Conservation (phyloP, 371 early-diverging fungal species). For the Choanephora cucurbitarum region DNA sequence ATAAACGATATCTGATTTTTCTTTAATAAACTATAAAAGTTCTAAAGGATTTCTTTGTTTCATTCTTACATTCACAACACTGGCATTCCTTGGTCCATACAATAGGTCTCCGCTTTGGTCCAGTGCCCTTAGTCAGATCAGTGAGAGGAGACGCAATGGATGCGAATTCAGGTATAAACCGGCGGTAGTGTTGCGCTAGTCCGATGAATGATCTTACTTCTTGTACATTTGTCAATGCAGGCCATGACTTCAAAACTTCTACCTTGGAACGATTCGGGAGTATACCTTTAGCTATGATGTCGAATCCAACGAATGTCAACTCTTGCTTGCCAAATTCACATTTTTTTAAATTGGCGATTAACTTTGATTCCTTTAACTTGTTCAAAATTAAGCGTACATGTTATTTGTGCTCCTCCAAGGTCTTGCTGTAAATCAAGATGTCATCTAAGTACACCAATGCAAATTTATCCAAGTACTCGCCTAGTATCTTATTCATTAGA, state of each 20-base stretch:
- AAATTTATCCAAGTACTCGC: slow-evolving; percentile 33
- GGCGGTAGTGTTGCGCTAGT: slow-evolving; percentile 33
- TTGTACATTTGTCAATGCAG: slow-evolving; percentile 32
- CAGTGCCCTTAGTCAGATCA: too few relatives aligned
- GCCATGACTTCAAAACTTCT: slow-evolving; percentile 34
- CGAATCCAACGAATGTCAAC: slow-evolving; percentile 49
- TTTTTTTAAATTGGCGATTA: slow-evolving; percentile 52
- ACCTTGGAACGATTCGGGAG: slow-evolving; percentile 30
- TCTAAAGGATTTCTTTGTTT: too few relatives aligned
- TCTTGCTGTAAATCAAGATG: slow-evolving; percentile 56
- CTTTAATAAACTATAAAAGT: too few relatives aligned
- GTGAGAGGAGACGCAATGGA: too few relatives aligned
- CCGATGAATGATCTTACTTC: slow-evolving; percentile 44
- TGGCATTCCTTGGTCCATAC: too few relatives aligned
- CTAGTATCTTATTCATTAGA: slow-evolving; percentile 39
- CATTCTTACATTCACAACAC: too few relatives aligned
- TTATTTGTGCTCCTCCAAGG: slow-evolving; percentile 40
- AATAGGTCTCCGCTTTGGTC: too few relatives aligned
- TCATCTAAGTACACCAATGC: slow-evolving; percentile 59
- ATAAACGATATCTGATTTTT: too few relatives aligned
- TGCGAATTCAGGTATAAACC: slow-evolving; percentile 33
- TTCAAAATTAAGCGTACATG: slow-evolving; percentile 42
- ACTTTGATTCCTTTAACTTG: slow-evolving; percentile 26
- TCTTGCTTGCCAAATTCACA: slow-evolving; percentile 45
- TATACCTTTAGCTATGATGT: slow-evolving; percentile 33